Evolutionary conservation across 495 filamentous ascomycete species (phyloP), one percentile per base, ranked within the genome.

Genomic region (Gamarada debralockiae): DNA sequence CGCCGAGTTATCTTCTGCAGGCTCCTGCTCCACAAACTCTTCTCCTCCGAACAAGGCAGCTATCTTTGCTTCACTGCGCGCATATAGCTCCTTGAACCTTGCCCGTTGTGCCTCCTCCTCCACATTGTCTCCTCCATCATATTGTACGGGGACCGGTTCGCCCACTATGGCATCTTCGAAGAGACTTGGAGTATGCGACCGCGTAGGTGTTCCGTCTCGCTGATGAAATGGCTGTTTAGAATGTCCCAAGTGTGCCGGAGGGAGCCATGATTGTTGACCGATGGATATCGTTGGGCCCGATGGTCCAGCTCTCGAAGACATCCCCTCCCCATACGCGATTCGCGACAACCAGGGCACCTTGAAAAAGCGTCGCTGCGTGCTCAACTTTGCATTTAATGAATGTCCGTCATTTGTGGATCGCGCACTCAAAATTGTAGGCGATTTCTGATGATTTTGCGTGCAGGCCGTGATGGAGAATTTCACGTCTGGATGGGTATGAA

Each of bases 91-190:
- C 54, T 75, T 78, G 59, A 88, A 87, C 56, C 77, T 62, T 37
- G 77, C 76, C 55, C 81, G 70, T 64, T 77, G 74, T 50, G 80
- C 76, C 65, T 89, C 84, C 52, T 89, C 85, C 50, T 87, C 85
- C 55, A 61, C 67, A 49, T 57, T 58, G 43, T 62, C 56, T 45
- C 48, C 60, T 48, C 51, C 60, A 52, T 62, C 53, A 60, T 46
- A 53, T 63, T 53, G 53, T 60, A 60, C 56, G 59, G 59, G 27
- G 45, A 56, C 57, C 62, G 62, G 33, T 42, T 60, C 59, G 29
- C 39, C 36, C 59, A 57, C 55, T 53, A 39, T 46, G 22, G 56
- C 59, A 62, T 65, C 62, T 39, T 58, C 50, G 57, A 50, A 36
- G 46, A 51, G 33, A 52, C 27, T 58, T 33, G 61, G 58, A 44